Evolutionary conservation across 371 early-diverging fungal species (phyloP).

Genomic region (Sporodiniella umbellata): DNA sequence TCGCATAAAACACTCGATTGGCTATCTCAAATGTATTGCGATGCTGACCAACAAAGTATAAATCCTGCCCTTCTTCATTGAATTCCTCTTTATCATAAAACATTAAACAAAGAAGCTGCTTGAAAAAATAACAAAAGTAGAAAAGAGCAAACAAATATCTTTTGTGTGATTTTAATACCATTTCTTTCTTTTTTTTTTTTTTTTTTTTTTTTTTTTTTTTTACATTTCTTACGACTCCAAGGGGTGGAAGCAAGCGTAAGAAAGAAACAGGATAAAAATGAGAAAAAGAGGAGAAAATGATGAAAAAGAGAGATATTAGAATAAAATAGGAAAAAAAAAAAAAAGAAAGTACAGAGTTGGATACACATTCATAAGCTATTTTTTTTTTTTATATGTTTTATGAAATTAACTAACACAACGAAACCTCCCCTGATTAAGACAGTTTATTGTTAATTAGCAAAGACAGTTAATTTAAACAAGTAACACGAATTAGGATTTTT

Average conservation of each 20-base stretch:
- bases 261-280: background rate
- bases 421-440: no score
- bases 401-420: no score
- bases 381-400: no score
- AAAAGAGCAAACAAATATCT: no score
- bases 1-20: slow-evolving; percentile 42
- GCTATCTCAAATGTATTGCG: slow-evolving; percentile 32
- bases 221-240: background rate
- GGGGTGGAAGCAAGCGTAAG: background rate
- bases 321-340: background rate
- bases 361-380: no score
- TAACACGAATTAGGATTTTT: no score
- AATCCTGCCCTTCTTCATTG: slow-evolving; percentile 16
- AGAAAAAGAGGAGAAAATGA: background rate
- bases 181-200: no score
- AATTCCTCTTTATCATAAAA: slow-evolving; percentile 1
- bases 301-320: background rate
- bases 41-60: slow-evolving; percentile 27
- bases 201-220: no score
- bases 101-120: background rate
- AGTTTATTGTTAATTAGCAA: no score
- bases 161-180: no score
- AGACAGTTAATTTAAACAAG: no score
- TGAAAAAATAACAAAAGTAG: background rate
- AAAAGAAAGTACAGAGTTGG: background rate